Conservation (phyloP, 2,329 filamentous ascomycete genomes). For the Graphium sp. region DNA sequence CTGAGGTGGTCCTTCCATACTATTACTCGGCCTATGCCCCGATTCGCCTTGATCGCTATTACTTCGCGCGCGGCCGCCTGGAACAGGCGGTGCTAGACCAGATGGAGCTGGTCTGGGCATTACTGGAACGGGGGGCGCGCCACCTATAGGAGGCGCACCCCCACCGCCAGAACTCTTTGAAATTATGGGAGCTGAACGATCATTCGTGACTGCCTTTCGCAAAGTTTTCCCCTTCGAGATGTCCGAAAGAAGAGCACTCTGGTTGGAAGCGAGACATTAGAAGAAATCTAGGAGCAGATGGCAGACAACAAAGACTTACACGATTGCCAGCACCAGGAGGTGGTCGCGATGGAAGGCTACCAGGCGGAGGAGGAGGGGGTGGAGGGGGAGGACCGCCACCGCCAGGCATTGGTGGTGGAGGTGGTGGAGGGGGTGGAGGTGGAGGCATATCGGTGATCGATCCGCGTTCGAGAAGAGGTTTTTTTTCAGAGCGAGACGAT, state of each 20-base stretch:
- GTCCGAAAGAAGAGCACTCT: conserved; percentile 79
- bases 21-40: conserved; percentile 9
- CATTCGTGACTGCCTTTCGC: conserved; percentile 81
- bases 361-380: conserved; percentile 46
- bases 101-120: conserved; percentile 35
- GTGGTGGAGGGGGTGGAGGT: conserved; percentile 32
- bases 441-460: background rate
- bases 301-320: conserved; percentile 31
- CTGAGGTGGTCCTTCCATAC: conserved; percentile 52
- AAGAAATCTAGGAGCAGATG: background rate
- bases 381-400: conserved; percentile 45
- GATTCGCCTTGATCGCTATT: conserved; percentile 57
- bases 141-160: conserved; percentile 42
- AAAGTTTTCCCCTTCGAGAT: conserved; percentile 67
- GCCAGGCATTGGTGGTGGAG: conserved; percentile 55
- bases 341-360: conserved; percentile 39
- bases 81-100: conserved; percentile 55
- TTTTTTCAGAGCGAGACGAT: too few species aligned
- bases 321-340: conserved; percentile 37
- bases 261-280: conserved; percentile 3
- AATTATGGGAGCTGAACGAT: conserved; percentile 69
- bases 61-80: conserved; percentile 52
- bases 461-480: background rate
- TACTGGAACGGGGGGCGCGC: conserved; percentile 59
- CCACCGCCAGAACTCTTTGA: conserved; percentile 35